Percentiles rank a stretch among this genome's conserved stretches.
Evolutionary conservation across 352 stramenopile species (phyloP).

Genomic region (Phytophthora nicotianae): DNA sequence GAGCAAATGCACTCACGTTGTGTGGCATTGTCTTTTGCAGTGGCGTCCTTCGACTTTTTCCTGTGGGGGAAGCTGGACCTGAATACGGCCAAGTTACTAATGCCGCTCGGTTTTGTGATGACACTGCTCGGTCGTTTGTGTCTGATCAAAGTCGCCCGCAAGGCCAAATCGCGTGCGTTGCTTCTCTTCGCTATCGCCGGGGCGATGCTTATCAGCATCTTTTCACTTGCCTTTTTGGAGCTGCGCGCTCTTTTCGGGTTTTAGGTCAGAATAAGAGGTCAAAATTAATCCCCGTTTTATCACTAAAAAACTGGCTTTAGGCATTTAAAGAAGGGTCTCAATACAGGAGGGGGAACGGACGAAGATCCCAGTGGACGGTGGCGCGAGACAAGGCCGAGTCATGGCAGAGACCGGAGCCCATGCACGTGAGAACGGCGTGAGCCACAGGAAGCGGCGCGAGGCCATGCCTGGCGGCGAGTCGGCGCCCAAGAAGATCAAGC

Average conservation of each 20-base stretch:
- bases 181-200: slow-evolving; percentile 39
- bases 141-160: slow-evolving; percentile 40
- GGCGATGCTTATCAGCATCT: slow-evolving; percentile 40
- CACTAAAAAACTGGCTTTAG: slow-evolving; percentile 20
- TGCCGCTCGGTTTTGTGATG: slow-evolving; percentile 42
- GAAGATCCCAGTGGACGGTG: slow-evolving; percentile 34
- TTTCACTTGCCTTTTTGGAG: slow-evolving; percentile 36
- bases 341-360: slow-evolving; percentile 18
- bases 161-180: slow-evolving; percentile 39
- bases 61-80: slow-evolving; percentile 47
- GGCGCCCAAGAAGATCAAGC: slow-evolving; percentile 66
- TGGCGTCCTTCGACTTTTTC: slow-evolving; percentile 48
- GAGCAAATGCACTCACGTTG: slow-evolving; percentile 12
- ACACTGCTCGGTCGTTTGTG: slow-evolving; percentile 42
- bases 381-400: slow-evolving; percentile 4
- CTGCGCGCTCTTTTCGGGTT: slow-evolving; percentile 26
- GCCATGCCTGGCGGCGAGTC: slow-evolving; percentile 22
- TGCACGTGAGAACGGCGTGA: slow-evolving; percentile 35
- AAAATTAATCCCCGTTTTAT: slow-evolving; percentile 31
- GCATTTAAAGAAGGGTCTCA: slow-evolving; percentile 15
- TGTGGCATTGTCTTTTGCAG: slow-evolving; percentile 12
- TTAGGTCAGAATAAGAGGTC: slow-evolving; percentile 24
- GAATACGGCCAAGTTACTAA: slow-evolving; percentile 28
- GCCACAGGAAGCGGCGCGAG: slow-evolving; percentile 52
- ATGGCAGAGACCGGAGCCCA: slow-evolving; percentile 39